Percentiles rank a stretch among this genome's conserved stretches.
Evolutionary conservation across 2,329 filamentous ascomycete species (phyloP).

Genomic region (Tolypocladium paradoxum): DNA sequence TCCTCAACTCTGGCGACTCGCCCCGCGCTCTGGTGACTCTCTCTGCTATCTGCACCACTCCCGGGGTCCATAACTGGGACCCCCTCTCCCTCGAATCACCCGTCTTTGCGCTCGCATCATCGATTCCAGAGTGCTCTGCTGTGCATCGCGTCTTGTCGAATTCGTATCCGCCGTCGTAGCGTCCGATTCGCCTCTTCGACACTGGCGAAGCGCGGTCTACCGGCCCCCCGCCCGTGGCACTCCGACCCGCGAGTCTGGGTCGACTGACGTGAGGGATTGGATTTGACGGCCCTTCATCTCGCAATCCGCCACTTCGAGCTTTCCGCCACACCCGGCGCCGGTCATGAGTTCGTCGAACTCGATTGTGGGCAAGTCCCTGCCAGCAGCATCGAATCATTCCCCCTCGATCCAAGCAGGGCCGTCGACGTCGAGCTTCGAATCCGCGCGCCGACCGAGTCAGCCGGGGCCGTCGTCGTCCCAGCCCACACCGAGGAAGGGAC

Average conservation of each 20-base stretch:
- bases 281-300: neutral
- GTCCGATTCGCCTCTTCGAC: neutral
- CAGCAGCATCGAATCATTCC: slow-evolving; percentile 30
- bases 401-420: slow-evolving; percentile 29
- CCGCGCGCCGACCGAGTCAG: slow-evolving; percentile 34
- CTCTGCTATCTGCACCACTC: slow-evolving; percentile 14
- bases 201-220: neutral
- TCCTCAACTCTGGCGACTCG: slow-evolving; percentile 15
- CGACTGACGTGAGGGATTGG: neutral
- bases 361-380: slow-evolving; percentile 39
- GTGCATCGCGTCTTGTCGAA: neutral
- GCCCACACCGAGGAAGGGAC: slow-evolving; percentile 57
- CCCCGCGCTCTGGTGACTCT: slow-evolving; percentile 24
- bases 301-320: neutral
- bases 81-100: slow-evolving; percentile 12
- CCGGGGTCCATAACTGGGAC: slow-evolving; percentile 24
- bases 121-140: neutral
- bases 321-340: slow-evolving; percentile 1
- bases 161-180: neutral
- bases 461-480: slow-evolving; percentile 19
- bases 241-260: neutral
- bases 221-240: slow-evolving; percentile 2
- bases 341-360: slow-evolving; percentile 24
- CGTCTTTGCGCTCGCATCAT: neutral
- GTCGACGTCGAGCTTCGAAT: slow-evolving; percentile 37